Base-by-base conservation (phyloP, 495 filamentous ascomycete species). In the Saxispiralis lemnorum region DNA sequence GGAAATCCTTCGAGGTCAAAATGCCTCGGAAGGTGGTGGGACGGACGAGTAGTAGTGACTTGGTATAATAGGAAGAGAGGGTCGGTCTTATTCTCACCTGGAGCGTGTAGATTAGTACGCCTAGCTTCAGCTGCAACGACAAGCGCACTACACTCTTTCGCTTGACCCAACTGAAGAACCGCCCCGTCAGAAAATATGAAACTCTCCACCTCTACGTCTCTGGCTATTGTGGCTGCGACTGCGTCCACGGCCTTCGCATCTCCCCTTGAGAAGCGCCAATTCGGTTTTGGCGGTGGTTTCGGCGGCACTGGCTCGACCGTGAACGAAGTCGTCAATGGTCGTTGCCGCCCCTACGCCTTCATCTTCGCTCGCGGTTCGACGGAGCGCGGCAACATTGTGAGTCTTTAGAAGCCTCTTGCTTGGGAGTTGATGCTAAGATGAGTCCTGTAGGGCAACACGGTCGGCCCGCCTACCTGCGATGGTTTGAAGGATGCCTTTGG, bases 381-480 rank as follows among this genome's bases (percentile, higher is more conserved):
- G 16, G 49, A 52, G 35, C 40, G 37, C 31, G 45, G 45, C 10
- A 48, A 41, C 32, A 11, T 45, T 18, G 41, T 28, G 9, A 28
- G 24, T 28, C 24, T 9, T 28, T 9, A 28, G 24, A n/a, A n/a
- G 4, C 9, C 24, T 9, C 24, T 28, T 9, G 24, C 24, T 9
- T 9, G 9, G 5, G 24, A 28, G 24, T 28, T 9, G 24, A 4
- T 9, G 9, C 24, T 28, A 28, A 28, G 24, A 28, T 9, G 9
- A 28, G 24, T 9, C 9, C 24, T 24, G 35, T 19, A 38, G 21
- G 56, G 59, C 17, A 39, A 42, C 1, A 44, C 60, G 3, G 53
- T 59, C 16, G 63, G 63, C 6, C 63, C 61, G 1, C 54, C 57
- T 7, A 51, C 60, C 30, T 55, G 60, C 32, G 31, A 41, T 19